A percentile compares a stretch with the other conserved stretches of the same genome.
Conservation (phyloP, 1,284 basidiomycete species). For the Irpex lacteus region DNA sequence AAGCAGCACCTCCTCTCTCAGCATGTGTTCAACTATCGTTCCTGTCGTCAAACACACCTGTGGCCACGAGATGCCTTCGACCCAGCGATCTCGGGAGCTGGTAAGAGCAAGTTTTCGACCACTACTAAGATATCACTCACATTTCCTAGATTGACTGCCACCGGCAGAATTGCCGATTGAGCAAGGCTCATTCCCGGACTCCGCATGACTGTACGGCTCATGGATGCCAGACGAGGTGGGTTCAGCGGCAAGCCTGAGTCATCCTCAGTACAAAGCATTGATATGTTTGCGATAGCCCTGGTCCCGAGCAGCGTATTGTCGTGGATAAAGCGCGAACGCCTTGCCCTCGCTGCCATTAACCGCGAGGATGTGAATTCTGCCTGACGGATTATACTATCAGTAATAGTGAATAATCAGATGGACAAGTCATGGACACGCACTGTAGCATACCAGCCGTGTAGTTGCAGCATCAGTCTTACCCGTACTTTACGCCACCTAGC, state of each 20-base stretch:
- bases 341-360: neutral
- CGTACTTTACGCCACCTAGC: neutral
- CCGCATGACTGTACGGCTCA: constrained; percentile 17
- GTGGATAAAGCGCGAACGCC: neutral
- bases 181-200: constrained; percentile 11
- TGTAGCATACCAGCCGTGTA: neutral
- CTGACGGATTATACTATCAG: neutral
- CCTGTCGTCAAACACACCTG: neutral
- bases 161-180: constrained; percentile 17
- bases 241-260: neutral
- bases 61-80: neutral
- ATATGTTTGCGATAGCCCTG: constrained; percentile 7
- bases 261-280: neutral
- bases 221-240: constrained; percentile 11
- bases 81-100: neutral
- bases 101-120: neutral
- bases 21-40: neutral
- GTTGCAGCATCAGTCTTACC: neutral
- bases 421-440: neutral
- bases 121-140: neutral
- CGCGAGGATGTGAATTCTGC: neutral
- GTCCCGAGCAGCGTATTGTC: constrained; percentile 11
- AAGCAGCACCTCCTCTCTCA: neutral
- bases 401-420: neutral
- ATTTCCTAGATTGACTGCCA: constrained; percentile 18